Evolutionary conservation across 2,329 filamentous ascomycete genomes (phyloP).

Genomic region (Ophiostoma piceae): DNA sequence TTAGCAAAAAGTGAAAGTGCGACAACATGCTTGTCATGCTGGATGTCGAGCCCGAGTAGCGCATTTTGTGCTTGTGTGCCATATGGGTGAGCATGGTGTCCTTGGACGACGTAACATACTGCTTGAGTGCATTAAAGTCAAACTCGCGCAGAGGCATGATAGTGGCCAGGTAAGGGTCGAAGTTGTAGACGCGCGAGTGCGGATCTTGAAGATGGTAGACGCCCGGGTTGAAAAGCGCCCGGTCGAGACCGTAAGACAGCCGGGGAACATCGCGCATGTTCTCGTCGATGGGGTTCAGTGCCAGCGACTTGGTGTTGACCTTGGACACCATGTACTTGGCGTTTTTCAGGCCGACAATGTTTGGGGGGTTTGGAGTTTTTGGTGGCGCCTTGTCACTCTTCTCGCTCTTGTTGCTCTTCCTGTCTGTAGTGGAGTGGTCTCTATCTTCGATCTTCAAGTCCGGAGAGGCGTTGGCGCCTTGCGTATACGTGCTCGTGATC

Average conservation of each 20-base stretch:
- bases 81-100: constrained; percentile 67
- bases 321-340: constrained; percentile 27
- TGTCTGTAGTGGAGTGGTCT: not conserved
- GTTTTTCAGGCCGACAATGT: too few species aligned
- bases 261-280: constrained; percentile 46
- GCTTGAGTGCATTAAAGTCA: constrained; percentile 78
- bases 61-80: constrained; percentile 61
- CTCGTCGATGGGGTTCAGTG: constrained; percentile 34
- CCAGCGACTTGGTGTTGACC: constrained; percentile 31
- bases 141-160: constrained; percentile 95
- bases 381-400: not conserved
- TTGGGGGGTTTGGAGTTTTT: too few species aligned
- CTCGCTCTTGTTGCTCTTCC: not conserved
- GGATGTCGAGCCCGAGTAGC: constrained; percentile 91
- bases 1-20: constrained; percentile 91
- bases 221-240: constrained; percentile 92
- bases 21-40: constrained; percentile 86
- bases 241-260: constrained; percentile 70
- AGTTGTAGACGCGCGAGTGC: constrained; percentile 85
- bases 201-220: constrained; percentile 89
- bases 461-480: not conserved
- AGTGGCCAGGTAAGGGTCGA: constrained; percentile 85
- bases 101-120: constrained; percentile 87
- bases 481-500: not conserved
- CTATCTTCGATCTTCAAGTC: not conserved